phyloP scores from a whole-genome alignment of 352 stramenopile genomes.

The Pythium phragmitis region DNA sequence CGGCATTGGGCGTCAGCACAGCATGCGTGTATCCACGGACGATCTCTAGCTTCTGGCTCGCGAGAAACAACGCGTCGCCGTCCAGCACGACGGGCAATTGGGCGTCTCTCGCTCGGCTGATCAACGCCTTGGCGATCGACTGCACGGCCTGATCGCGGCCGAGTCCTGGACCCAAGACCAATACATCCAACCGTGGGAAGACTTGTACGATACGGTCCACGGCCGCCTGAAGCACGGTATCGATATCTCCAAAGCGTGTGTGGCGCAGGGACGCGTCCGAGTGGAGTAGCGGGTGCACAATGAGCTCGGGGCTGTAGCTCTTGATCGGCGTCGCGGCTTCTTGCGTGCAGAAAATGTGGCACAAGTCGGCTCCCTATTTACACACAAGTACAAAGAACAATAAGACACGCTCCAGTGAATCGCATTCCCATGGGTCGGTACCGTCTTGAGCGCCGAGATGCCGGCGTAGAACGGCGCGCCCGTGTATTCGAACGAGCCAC shows the following conservation, averaged over 20 bases:
- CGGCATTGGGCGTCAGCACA: constrained; percentile 94
- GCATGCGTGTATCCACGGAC: constrained; percentile 66
- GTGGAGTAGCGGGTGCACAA: constrained; percentile 88
- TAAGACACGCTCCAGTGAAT: too few relatives aligned
- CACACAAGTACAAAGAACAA: too few relatives aligned
- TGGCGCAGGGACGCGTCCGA: constrained; percentile 40
- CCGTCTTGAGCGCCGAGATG: constrained; percentile 90
- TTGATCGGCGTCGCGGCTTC: constrained; percentile 97
- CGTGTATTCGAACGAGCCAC: constrained; percentile 96
- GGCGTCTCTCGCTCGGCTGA: constrained; percentile 53
- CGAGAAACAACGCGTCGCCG: constrained; percentile 92
- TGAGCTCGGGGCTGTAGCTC: constrained; percentile 96
- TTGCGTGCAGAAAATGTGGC: constrained; percentile 93
- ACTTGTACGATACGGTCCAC: constrained; percentile 55
- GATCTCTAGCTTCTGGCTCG: constrained; percentile 71
- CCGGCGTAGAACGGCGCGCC: constrained; percentile 97
- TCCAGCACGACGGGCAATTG: constrained; percentile 93
- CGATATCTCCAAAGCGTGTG: constrained; percentile 12
- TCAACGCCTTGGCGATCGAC: constrained; percentile 68
- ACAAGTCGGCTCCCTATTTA: constrained; percentile 91
- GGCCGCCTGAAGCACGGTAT: constrained; percentile 26
- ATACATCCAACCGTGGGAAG: constrained; percentile 62
- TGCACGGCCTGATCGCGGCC: constrained; percentile 90
- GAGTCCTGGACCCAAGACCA: constrained; percentile 93
- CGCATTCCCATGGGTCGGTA: constrained; percentile 14